Evolutionary conservation across 2,329 filamentous ascomycete species (phyloP).

Genomic region (Alternaria novae-zelandiae): DNA sequence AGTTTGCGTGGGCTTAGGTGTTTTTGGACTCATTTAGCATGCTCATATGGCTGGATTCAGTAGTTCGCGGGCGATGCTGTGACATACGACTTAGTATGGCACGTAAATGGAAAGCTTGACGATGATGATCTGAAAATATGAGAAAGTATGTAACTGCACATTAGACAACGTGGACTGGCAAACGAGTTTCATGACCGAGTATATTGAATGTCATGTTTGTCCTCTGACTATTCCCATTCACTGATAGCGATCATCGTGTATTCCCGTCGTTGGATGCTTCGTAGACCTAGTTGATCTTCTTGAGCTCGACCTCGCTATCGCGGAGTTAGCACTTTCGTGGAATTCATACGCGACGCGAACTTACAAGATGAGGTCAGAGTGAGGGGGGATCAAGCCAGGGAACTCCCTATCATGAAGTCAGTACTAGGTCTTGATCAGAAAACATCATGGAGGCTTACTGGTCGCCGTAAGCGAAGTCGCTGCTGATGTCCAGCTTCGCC

Average conservation of each 20-base stretch:
- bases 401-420: slow-evolving; percentile 65
- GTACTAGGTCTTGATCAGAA: not conserved
- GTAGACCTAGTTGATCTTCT: slow-evolving; percentile 40
- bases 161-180: not conserved
- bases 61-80: not conserved
- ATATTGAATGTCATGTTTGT: not conserved
- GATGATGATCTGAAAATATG: not conserved
- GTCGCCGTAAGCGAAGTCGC: slow-evolving; percentile 58
- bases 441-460: slow-evolving; percentile 15
- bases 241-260: not conserved
- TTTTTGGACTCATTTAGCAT: not conserved
- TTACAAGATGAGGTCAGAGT: slow-evolving; percentile 81
- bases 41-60: not conserved
- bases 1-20: no score
- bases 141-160: not conserved
- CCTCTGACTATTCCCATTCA: not conserved
- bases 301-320: slow-evolving; percentile 41
- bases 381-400: slow-evolving; percentile 75
- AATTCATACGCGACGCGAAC: slow-evolving; percentile 44
- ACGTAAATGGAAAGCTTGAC: not conserved
- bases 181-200: not conserved
- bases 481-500: slow-evolving; percentile 79
- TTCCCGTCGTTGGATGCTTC: not conserved
- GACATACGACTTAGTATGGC: not conserved
- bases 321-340: slow-evolving; percentile 5